Base-by-base conservation (phyloP, 176 grass and related monocot genomes). In the Elaeis guineensis region DNA sequence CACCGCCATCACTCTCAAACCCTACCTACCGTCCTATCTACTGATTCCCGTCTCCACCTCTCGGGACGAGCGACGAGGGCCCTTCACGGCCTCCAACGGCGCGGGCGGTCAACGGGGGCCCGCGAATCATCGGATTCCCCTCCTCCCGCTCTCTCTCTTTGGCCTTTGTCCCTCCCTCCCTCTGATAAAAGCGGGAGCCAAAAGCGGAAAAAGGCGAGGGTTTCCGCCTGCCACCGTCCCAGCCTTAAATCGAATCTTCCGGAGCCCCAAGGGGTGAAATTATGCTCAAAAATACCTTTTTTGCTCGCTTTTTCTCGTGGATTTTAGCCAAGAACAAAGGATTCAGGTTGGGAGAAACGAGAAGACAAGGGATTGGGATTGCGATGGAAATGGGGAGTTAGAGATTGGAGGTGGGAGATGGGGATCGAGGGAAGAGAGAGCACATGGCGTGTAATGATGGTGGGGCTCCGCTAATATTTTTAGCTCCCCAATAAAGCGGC, bases 11-110 rank as follows among this genome's bases (percentile, higher is more conserved):
- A 28, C 6, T 5, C 50, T 30, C 12, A 19, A 8, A 70, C 80
- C 78, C 79, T 78, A 81, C 72, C 62, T 26, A 73, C 44, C 61
- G 55, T 35, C 76, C 64, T 63, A 57, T 52, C 49, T 44, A 14
- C 35, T 44, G 35, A 44, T 44, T 44, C 61, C 65, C 66, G 21
- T 19, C 8, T 59, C 69, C 17, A 25, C 58, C 44, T 25, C 50
- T 55, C 18, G 50, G 26, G 17, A 17, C 25, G 16, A 25, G 23
- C 50, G 50, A 63, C 49, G 50, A 21, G 49, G 57, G 50, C 50
- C 59, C 59, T 59, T 63, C 59, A 54, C 70, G 26, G 58, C 70
- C 70, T 54, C 58, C 70, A 39, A 71, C 17, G 56, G 3, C 69
- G 44, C 51, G 52, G 52, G 28, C 52, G 25, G 65, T 68, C 65